These are phyloP conservation scores for Canna indica DNA, from an alignment of 176 grass and related monocot species.

Conservation along the genomic window DNA sequence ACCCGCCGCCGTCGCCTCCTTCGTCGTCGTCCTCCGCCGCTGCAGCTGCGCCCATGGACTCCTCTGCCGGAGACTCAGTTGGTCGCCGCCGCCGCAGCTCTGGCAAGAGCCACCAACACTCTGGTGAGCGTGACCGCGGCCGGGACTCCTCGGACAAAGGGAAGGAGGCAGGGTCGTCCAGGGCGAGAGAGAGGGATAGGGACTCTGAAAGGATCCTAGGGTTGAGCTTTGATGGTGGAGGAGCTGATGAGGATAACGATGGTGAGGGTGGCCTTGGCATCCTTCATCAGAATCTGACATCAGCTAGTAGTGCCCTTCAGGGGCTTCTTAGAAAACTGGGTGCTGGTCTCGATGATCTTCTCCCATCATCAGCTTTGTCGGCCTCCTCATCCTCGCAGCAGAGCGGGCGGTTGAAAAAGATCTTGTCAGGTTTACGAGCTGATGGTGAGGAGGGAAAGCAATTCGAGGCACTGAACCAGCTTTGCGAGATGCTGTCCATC, in stretches of 20 bases:
- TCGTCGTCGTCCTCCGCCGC: constrained; percentile 9
- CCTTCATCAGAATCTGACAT: constrained; percentile 54
- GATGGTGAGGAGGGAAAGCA: constrained; percentile 64
- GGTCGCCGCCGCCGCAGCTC: constrained; percentile 37
- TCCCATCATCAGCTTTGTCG: constrained; percentile 41
- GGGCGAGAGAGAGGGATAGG: constrained; percentile 35
- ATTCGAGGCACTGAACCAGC: constrained; percentile 59
- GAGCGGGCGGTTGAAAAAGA: constrained; percentile 52
- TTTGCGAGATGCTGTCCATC: constrained; percentile 80
- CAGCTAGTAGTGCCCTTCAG: constrained; percentile 68
- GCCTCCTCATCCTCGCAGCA: constrained; percentile 30
- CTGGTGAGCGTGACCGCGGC: not conserved
- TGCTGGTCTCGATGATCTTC: constrained; percentile 61
- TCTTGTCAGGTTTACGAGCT: constrained; percentile 45
- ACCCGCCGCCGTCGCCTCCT: constrained; percentile 26
- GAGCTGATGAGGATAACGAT: constrained; percentile 53
- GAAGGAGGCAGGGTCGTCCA: constrained; percentile 51
- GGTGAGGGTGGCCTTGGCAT: constrained; percentile 43
- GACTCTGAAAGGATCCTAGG: constrained; percentile 55
- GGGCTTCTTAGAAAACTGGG: constrained; percentile 72
- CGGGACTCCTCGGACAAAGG: constrained; percentile 42
- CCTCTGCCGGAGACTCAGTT: constrained; percentile 31
- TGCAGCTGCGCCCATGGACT: constrained; percentile 35
- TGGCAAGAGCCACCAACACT: constrained; percentile 8
- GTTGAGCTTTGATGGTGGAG: constrained; percentile 35